Evolutionary conservation across 805 yeast genomes (phyloP).

Genomic region (Candida berthetii): DNA sequence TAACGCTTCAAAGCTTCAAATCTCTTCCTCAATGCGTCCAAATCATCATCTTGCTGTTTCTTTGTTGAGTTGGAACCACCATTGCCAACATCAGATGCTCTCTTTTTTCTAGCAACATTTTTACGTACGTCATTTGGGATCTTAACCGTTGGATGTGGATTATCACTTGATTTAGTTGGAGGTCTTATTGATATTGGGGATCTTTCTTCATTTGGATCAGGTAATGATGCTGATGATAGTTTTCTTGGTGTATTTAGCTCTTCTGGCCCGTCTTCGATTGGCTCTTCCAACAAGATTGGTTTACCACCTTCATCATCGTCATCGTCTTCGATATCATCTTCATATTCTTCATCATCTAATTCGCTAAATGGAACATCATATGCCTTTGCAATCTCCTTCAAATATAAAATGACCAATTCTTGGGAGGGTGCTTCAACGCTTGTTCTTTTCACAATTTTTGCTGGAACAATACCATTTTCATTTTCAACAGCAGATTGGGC

Average conservation of each 20-base stretch:
- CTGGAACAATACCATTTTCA: conserved; percentile 49
- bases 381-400: conserved; percentile 75
- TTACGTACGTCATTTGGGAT: conserved; percentile 34
- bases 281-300: conserved; percentile 31
- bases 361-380: conserved; percentile 72
- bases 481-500: conserved; percentile 41
- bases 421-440: conserved; percentile 60
- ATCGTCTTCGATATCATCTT: conserved; percentile 19
- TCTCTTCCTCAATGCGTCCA: conserved; percentile 62
- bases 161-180: conserved; percentile 35
- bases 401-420: conserved; percentile 60
- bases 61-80: conserved; percentile 7
- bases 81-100: conserved; percentile 14
- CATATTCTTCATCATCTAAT: conserved; percentile 23
- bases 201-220: conserved; percentile 11
- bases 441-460: conserved; percentile 59
- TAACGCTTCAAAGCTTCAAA: conserved; percentile 69
- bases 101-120: conserved; percentile 23
- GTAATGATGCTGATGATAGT: conserved; percentile 11
- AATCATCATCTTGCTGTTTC: conserved; percentile 29
- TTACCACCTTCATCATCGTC: conserved; percentile 23
- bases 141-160: conserved; percentile 28
- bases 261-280: conserved; percentile 18
- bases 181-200: conserved; percentile 37
- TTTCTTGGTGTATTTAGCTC: conserved; percentile 15